A percentile compares a stretch with the other conserved stretches of the same genome.
These are phyloP conservation scores for Hemileccinum impolitum DNA, from an alignment of 768 basidiomycete genomes.

Conservation along the genomic window DNA sequence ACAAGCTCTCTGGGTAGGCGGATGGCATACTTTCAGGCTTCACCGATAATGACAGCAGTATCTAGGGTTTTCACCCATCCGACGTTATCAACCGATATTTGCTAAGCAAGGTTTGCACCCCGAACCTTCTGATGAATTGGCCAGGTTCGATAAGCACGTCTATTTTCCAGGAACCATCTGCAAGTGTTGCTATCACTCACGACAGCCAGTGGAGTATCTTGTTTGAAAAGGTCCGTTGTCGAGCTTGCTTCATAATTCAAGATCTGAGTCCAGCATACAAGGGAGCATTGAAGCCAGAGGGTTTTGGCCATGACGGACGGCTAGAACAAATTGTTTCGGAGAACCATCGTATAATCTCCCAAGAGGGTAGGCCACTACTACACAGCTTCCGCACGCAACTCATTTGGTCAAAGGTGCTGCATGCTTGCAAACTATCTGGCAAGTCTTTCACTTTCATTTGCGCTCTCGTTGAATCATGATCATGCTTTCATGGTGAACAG, in stretches of 20 bases:
- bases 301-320: not conserved
- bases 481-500: not conserved
- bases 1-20: not conserved
- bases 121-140: too few species aligned
- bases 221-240: slow-evolving; percentile 5
- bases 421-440: slow-evolving; percentile 1
- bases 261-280: not conserved
- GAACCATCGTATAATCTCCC: slow-evolving; percentile 6
- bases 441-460: not conserved
- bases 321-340: slow-evolving; percentile 4
- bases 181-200: slow-evolving; percentile 11
- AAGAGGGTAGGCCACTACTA: slow-evolving; percentile 1
- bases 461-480: not conserved
- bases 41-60: not conserved
- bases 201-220: slow-evolving; percentile 14
- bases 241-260: not conserved
- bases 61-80: slow-evolving; percentile 11
- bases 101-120: slow-evolving; percentile 1
- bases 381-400: not conserved
- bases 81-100: slow-evolving; percentile 15
- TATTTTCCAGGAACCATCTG: slow-evolving; percentile 5
- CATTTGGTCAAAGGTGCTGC: slow-evolving; percentile 2
- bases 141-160: not conserved
- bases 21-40: not conserved
- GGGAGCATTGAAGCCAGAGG: slow-evolving; percentile 8